Evolutionary conservation across 257 asterid genomes (phyloP), one percentile per base, ranked within the genome.

Genomic region (Scutellaria baicalensis): DNA sequence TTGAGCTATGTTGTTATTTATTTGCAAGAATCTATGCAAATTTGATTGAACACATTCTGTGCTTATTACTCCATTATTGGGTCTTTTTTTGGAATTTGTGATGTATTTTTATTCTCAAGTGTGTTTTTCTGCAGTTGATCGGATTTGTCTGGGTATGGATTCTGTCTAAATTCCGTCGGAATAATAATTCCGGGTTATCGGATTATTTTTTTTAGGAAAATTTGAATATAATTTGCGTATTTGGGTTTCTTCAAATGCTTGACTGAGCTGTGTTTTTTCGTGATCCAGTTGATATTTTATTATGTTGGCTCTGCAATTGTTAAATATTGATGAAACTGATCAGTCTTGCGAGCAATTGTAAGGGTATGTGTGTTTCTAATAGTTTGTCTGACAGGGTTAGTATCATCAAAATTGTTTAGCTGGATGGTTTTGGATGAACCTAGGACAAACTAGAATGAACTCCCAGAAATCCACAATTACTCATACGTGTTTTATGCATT

Each of bases 91-190:
- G 49, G 20, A 50, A 49, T 48, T 67, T 21, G 64, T 44, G 43
- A n/a, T n/a, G 23, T 50, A 42, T 50, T 62, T 31, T 64, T 44
- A 51, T 52, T 67, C 49, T 59, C 52, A 65, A n/a, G 49, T 51
- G 43, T 52, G 9, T 65, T 44, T 54, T 33, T 16, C 1, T 6
- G 59, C 68, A 40, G 48, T 51, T 77, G 78, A 79, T 79, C 81
- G 79, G 87, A 21, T 44, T 45, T 49, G 63, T 54, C 13, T 23
- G 50, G 47, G 49, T 70, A 10, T 54, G 68, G 57, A 45, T 68
- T 68, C 49, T 66, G 60, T 39, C 33, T 33, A n/a, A 52, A 71
- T 74, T 74, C 67, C 51, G 60, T 48, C 35, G 35, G 62, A 18
- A 63, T 58, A 39, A 42, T 57, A 17, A 63, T 64, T 64, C 8